phyloP scores from a whole-genome alignment of 179 eudicot genomes.

The Camellia oleifera region DNA sequence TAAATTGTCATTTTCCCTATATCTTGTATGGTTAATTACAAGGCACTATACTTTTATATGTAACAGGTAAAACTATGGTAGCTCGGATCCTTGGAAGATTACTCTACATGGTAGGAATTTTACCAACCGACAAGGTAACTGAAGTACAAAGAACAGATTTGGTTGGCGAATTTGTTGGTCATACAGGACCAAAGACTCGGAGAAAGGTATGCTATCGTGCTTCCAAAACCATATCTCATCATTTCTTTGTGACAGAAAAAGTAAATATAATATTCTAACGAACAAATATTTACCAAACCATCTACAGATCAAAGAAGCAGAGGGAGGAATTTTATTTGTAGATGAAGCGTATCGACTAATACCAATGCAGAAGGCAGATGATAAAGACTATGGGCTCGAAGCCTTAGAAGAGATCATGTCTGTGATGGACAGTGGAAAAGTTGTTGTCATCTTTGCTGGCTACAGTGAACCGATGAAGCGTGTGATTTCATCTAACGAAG shows the following conservation, averaged over 20 bases:
- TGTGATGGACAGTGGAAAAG: constrained; percentile 87
- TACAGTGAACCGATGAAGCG: constrained; percentile 95
- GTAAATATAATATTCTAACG: not conserved
- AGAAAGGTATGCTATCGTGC: constrained; percentile 53
- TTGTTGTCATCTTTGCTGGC: constrained; percentile 93
- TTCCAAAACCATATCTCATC: no score
- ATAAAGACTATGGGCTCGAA: constrained; percentile 91
- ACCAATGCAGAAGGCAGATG: constrained; percentile 91
- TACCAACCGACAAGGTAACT: constrained; percentile 87
- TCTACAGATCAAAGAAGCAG: constrained; percentile 86
- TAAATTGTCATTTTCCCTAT: not conserved
- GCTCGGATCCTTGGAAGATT: constrained; percentile 93
- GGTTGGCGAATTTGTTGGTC: constrained; percentile 97
- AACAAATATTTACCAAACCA: not conserved
- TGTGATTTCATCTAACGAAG: constrained; percentile 85
- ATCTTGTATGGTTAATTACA: not conserved
- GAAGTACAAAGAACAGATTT: constrained; percentile 97
- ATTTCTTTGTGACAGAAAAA: not conserved
- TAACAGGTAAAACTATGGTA: constrained; percentile 91
- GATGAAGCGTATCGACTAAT: constrained; percentile 96
- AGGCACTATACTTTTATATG: not conserved
- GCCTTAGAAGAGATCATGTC: constrained; percentile 99
- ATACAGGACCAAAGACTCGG: constrained; percentile 94
- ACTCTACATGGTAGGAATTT: constrained; percentile 86
- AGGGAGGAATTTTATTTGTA: constrained; percentile 94